A percentile compares a stretch with the other conserved stretches of the same genome.
phyloP scores from a whole-genome alignment of 140 eudicot species.

The Ambrosia hybrid region DNA sequence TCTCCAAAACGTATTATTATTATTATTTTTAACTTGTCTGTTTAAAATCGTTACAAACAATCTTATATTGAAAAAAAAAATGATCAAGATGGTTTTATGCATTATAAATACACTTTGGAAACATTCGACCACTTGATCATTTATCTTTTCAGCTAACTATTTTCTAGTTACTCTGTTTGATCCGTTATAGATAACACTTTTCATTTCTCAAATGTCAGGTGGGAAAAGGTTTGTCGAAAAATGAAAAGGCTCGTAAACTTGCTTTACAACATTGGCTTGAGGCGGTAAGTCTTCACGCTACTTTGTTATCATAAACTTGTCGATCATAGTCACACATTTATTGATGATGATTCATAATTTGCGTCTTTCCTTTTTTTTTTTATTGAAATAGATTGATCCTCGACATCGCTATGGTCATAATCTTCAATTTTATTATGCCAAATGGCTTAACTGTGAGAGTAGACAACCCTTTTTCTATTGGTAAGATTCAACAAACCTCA shows the following conservation, averaged over 20 bases:
- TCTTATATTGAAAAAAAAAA: background rate
- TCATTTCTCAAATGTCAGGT: slow-evolving; percentile 42
- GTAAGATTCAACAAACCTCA: slow-evolving; percentile 38
- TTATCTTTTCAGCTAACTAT: no score
- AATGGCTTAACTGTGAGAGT: slow-evolving; percentile 80
- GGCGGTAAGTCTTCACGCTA: slow-evolving; percentile 62
- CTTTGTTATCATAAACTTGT: background rate
- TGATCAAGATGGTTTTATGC: background rate
- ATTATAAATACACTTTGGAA: background rate
- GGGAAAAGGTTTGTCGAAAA: slow-evolving; percentile 88
- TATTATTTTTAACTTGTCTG: no score
- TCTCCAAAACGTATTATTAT: no score
- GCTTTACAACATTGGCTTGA: slow-evolving; percentile 98
- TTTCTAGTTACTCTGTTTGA: background rate
- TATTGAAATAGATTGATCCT: slow-evolving; percentile 68
- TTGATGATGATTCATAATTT: background rate
- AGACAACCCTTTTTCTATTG: slow-evolving; percentile 90
- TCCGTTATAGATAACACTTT: background rate
- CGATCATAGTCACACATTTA: background rate
- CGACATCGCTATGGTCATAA: slow-evolving; percentile 96
- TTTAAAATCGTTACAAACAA: background rate
- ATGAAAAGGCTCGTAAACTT: slow-evolving; percentile 82
- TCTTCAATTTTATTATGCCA: slow-evolving; percentile 75
- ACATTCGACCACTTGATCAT: background rate
- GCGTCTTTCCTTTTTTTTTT: background rate